Conservation (phyloP, 208 protist genomes). For the Leishmania mexicana region DNA sequence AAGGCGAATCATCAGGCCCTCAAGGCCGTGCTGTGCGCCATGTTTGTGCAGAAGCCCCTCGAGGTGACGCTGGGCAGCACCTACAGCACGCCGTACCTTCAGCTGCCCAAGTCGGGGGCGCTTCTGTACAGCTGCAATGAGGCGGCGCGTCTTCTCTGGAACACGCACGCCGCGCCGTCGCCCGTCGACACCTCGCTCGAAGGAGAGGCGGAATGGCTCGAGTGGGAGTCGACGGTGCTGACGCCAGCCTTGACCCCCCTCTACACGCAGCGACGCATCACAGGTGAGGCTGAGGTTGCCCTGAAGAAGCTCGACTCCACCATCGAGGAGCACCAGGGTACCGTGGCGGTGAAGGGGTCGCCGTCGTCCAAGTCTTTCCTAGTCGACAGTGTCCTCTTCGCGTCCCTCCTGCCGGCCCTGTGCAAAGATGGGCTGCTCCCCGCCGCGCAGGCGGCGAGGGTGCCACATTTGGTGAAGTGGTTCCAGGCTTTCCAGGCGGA, state of each 20-base stretch:
- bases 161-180: background rate
- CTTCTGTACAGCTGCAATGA: slow-evolving; percentile 77
- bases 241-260: slow-evolving; percentile 58
- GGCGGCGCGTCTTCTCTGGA: slow-evolving; percentile 42
- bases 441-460: slow-evolving; percentile 33
- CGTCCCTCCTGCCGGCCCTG: slow-evolving; percentile 76
- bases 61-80: slow-evolving; percentile 68
- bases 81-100: slow-evolving; percentile 64
- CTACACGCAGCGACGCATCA: slow-evolving; percentile 73
- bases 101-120: slow-evolving; percentile 49
- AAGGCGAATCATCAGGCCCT: slow-evolving; percentile 90
- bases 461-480: slow-evolving; percentile 77
- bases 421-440: slow-evolving; percentile 79
- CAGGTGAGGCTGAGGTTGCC: slow-evolving; percentile 42
- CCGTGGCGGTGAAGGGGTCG: slow-evolving; percentile 23
- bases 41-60: slow-evolving; percentile 53
- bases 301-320: slow-evolving; percentile 66
- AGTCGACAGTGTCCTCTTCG: slow-evolving; percentile 76
- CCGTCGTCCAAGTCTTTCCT: slow-evolving; percentile 49
- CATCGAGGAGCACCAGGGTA: slow-evolving; percentile 40
- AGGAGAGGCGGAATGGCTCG: slow-evolving; percentile 76
- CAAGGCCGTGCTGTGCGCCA: slow-evolving; percentile 74
- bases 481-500: slow-evolving; percentile 60
- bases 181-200: slow-evolving; percentile 38
- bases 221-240: slow-evolving; percentile 82